These are phyloP conservation scores for Umbelopsis sp. DNA, from an alignment of 371 early-diverging fungal species.

Conservation along the genomic window DNA sequence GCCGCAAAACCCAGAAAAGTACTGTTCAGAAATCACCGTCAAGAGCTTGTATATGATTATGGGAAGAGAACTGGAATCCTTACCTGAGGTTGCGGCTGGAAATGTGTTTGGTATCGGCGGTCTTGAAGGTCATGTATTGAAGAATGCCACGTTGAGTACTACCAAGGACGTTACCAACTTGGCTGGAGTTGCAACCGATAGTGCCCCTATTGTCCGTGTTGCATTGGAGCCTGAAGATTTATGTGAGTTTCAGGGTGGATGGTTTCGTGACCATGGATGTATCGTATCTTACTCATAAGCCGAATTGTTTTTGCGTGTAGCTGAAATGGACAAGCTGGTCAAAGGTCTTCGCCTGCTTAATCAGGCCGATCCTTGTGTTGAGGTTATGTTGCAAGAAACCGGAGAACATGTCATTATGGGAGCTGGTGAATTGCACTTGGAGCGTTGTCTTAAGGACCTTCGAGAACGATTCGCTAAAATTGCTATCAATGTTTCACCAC, in stretches of 20 bases:
- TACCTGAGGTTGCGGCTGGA: constrained; percentile 90
- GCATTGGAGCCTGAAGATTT: constrained; percentile 93
- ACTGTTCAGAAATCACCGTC: constrained; percentile 74
- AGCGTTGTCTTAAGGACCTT: constrained; percentile 93
- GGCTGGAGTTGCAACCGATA: constrained; percentile 58
- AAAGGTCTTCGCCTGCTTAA: constrained; percentile 89
- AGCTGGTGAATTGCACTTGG: constrained; percentile 96
- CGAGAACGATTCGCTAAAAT: constrained; percentile 92
- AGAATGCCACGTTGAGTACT: constrained; percentile 87
- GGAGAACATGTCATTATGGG: constrained; percentile 96
- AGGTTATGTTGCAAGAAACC: constrained; percentile 88
- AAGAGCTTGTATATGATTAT: constrained; percentile 89
- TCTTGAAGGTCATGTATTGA: constrained; percentile 84
- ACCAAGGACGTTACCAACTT: constrained; percentile 59
- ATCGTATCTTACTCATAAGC: neutral
- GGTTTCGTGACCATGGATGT: neutral
- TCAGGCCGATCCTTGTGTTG: constrained; percentile 94
- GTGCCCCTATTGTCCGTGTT: constrained; percentile 91
- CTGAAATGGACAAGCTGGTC: constrained; percentile 84
- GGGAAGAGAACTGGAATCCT: constrained; percentile 89
- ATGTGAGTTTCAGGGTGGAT: constrained; percentile 24
- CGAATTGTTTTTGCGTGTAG: constrained; percentile 27
- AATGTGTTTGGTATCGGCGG: constrained; percentile 97
- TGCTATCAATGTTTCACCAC: constrained; percentile 90
- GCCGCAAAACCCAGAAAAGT: constrained; percentile 63